Conservation (phyloP, 75 land plant genomes). For the Chamaecyparis obtusa region DNA sequence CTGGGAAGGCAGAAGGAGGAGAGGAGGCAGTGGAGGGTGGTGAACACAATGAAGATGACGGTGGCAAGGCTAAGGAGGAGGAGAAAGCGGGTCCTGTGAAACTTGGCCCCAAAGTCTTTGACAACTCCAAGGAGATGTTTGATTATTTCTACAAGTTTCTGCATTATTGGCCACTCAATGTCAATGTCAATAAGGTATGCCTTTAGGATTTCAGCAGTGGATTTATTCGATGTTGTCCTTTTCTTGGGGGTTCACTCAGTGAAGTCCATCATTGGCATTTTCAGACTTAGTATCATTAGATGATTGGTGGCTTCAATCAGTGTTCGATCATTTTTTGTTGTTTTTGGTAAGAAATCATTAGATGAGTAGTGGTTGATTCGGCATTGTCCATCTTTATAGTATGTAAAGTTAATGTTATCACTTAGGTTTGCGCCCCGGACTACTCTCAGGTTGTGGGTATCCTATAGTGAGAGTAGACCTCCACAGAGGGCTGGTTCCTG, state of each 20-base stretch:
- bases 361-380: background rate
- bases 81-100: constrained; percentile 31
- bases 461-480: too few relatives aligned
- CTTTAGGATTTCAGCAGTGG: background rate
- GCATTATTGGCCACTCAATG: constrained; percentile 63
- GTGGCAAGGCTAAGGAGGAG: constrained; percentile 10
- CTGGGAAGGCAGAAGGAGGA: background rate
- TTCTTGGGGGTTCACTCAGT: background rate
- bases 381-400: background rate
- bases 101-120: constrained; percentile 71
- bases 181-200: constrained; percentile 72
- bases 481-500: too few relatives aligned
- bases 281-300: background rate
- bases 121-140: constrained; percentile 68
- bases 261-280: background rate
- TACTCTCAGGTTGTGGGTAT: too few relatives aligned
- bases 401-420: too few relatives aligned
- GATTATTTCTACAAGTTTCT: constrained; percentile 77
- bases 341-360: background rate
- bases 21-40: background rate
- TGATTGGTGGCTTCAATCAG: background rate
- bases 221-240: background rate
- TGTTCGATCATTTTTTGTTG: too few relatives aligned
- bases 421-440: too few relatives aligned
- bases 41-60: background rate